A percentile compares a stretch with the other conserved stretches of the same genome.
These are phyloP conservation scores for Ilyonectria destructans DNA, from an alignment of 2,329 filamentous ascomycete genomes.

Conservation along the genomic window DNA sequence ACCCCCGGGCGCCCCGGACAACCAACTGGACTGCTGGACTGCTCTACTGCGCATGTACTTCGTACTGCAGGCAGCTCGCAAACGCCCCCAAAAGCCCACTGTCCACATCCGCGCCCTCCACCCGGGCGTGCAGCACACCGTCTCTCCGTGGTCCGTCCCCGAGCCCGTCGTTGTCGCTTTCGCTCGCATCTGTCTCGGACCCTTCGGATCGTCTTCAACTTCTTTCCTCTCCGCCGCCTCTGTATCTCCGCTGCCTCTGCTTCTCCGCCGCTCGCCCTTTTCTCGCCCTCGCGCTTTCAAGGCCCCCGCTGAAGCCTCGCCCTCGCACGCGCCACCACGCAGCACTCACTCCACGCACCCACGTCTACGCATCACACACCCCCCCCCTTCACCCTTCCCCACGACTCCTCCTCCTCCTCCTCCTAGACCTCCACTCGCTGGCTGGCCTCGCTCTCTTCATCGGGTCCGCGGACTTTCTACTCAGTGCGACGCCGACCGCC, in stretches of 20 bases:
- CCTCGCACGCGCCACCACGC: conserved; percentile 1
- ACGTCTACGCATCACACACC: not conserved
- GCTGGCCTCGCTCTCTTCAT: conserved; percentile 37
- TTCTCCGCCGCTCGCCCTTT: not conserved
- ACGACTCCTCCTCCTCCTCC: conserved; percentile 3
- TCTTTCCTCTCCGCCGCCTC: not conserved
- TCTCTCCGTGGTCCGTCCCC: not conserved
- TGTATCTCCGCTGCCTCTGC: not conserved
- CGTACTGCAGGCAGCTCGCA: not conserved
- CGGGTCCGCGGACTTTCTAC: conserved; percentile 43
- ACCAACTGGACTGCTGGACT: not conserved
- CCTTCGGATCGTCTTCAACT: conserved; percentile 5
- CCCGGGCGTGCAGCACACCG: not conserved
- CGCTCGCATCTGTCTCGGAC: not conserved
- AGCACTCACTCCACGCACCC: not conserved
- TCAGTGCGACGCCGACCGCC: conserved; percentile 48
- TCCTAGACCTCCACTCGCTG: conserved; percentile 39
- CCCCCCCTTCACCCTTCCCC: conserved; percentile 1
- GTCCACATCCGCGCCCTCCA: not conserved
- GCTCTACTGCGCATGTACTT: not conserved
- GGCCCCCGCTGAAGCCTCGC: conserved; percentile 1
- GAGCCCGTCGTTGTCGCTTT: not conserved
- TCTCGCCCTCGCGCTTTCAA: not conserved
- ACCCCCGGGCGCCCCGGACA: conserved; percentile 9
- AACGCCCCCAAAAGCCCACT: not conserved